Evolutionary conservation across 2,329 filamentous ascomycete genomes (phyloP).

Genomic region (Spiromastix sp.): DNA sequence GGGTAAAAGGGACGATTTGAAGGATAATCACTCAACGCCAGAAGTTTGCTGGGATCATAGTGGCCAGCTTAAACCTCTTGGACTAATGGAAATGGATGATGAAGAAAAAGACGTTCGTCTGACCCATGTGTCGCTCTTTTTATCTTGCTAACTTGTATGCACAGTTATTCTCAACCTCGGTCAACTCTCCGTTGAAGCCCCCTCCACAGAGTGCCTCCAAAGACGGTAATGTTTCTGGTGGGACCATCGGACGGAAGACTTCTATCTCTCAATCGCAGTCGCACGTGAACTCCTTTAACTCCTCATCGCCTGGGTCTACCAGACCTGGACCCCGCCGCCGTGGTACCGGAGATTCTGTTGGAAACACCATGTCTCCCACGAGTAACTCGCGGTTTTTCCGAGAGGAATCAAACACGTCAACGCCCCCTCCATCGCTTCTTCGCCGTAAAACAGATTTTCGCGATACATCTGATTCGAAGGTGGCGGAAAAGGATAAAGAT

Average conservation of each 20-base stretch:
- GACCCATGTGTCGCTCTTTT: slow-evolving; percentile 4
- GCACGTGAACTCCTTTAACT: slow-evolving; percentile 52
- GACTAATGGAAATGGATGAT: slow-evolving; percentile 60
- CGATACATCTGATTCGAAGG: slow-evolving; percentile 32
- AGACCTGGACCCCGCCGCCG: slow-evolving; percentile 70
- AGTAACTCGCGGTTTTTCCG: slow-evolving; percentile 36
- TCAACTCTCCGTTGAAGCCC: slow-evolving; percentile 89
- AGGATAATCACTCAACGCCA: slow-evolving; percentile 66
- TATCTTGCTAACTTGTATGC: slow-evolving; percentile 13
- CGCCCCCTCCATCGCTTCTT: slow-evolving; percentile 50
- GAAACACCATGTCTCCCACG: slow-evolving; percentile 39
- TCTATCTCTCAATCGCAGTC: slow-evolving; percentile 63
- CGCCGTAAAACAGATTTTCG: slow-evolving; percentile 54
- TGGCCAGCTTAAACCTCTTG: slow-evolving; percentile 60
- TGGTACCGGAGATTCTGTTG: slow-evolving; percentile 66
- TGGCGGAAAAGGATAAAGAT: slow-evolving; percentile 38
- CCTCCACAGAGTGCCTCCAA: slow-evolving; percentile 59
- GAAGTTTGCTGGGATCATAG: slow-evolving; percentile 81
- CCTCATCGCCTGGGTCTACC: slow-evolving; percentile 62
- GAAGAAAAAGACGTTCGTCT: slow-evolving; percentile 52
- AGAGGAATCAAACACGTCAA: slow-evolving; percentile 44
- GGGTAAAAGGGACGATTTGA: slow-evolving; percentile 67
- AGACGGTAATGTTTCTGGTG: slow-evolving; percentile 33
- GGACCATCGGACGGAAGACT: slow-evolving; percentile 57
- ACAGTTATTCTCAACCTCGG: slow-evolving; percentile 71